Evolutionary conservation across 2,329 filamentous ascomycete genomes (phyloP), one percentile per base, ranked within the genome.

Genomic region (Cytospora piceae): DNA sequence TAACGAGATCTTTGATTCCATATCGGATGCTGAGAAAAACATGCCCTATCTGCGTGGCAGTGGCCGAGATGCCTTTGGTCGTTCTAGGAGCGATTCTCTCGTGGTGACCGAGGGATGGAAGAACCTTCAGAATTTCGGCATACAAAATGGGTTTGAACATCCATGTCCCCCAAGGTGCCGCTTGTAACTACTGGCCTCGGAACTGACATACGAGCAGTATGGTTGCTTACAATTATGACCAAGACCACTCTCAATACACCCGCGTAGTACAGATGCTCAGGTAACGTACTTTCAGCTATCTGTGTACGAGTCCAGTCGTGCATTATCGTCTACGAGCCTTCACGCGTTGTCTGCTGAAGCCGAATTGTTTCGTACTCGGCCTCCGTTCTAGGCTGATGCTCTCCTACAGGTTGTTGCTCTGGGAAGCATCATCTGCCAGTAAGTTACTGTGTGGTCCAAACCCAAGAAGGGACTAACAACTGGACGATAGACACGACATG

Each of bases 81-180:
- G 81, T 59, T 83, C 83, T 58, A 83, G 78, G 8, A 84, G 85
- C 56, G 82, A 86, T 46, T 24, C 54, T 39, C 77, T 92, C 1
- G 80, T 90, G 42, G 89, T 88, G 0, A 82, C 84, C 0, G 83
- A 89, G 69, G 90, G 90, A 32, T 93, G 90, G 90, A 80, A 82
- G 49, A 78, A 81, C 51, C 78, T 90, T 2, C 86, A 89, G 69
- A 79, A 82, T 1, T 84, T 88, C 69, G 87, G 87, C 0, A 81
- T 85, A 20, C 74, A 78, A 37, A 83, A 85, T 68, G 88, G 88
- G 72, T 67, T 61, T 31, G 54, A 60, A 54, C 52, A 29, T 65
- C 31, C 29, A 34, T 56, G 11, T 49, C 14, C 37, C 32, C 22
- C 15, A 20, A 51, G 29, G 53, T 39, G 14, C 52, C 53, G 53